Evolutionary conservation across 441 rosid species (phyloP), one percentile per base, ranked within the genome.

Genomic region (Brassica balearica): DNA sequence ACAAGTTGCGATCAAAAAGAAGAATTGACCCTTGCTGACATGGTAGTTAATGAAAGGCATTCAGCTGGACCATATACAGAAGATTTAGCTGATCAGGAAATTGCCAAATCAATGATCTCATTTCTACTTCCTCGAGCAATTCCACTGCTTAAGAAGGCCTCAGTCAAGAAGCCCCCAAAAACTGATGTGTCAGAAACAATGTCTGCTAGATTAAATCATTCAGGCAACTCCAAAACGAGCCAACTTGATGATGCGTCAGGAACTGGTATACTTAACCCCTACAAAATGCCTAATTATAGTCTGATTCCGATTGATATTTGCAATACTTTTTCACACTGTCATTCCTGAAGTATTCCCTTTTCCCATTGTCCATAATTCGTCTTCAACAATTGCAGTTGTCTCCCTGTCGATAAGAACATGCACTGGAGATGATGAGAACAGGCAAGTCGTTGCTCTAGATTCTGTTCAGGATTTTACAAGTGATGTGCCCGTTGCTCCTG

Each of bases 51-150:
- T 81, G 92, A 78, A 76, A 84, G 71, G 71, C 22, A 75, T 80
- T 80, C 78, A 65, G 65, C 77, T 76, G 86, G 84, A 79, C 83
- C 87, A 75, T 56, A 64, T 48, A 75, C 74, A 62, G 84, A 87
- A 78, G 89, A 83, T 77, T 76, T 81, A 55, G 82, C 69, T 69
- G 87, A 86, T 77, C 87, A 87, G 77, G 98, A 84, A 67, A 77
- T 86, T 76, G 83, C 90, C 72, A 82, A 83, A 69, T 82, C 92
- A 74, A 96, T 96, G 99, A 88, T 93, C 90, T 85, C 90, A 14
- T 63, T 96, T 78, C 87, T 92, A 78, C 93, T 93, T 84, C 99
- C 99, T 65, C 97, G 87, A 87, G 98, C 96, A 63, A 73, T 96
- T 76, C 98, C 98, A 77, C 84, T 93, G 46, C 94, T 96, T 69